Percentiles rank a stretch among this genome's conserved stretches.
Conservation (phyloP, 495 filamentous ascomycete species). For the Neurospora sp. region DNA sequence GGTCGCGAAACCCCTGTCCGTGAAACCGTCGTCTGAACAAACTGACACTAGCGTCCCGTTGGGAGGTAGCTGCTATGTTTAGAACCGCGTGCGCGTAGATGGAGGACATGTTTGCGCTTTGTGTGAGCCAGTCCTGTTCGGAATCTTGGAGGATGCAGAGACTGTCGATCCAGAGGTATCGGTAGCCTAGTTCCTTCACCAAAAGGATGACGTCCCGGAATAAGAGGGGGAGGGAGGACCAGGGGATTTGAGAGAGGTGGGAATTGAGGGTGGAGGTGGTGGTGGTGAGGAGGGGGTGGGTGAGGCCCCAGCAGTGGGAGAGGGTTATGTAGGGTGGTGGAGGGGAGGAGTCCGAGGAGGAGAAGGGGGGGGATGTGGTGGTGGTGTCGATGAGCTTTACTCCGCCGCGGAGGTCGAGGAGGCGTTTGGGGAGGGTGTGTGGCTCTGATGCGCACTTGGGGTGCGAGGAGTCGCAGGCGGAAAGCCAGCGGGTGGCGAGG, state of each 20-base stretch:
- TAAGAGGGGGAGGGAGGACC: conserved; percentile 3
- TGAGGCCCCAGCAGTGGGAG: conserved; percentile 14
- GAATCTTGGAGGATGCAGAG: conserved; percentile 20
- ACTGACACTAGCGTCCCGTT: not conserved
- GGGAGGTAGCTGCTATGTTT: not conserved
- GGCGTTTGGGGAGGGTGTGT: not conserved
- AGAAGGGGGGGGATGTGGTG: no score
- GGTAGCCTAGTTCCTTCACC: conserved; percentile 1
- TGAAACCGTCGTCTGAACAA: conserved; percentile 14
- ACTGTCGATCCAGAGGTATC: conserved; percentile 28
- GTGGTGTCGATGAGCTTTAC: conserved; percentile 9
- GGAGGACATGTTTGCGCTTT: not conserved
- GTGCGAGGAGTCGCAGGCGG: not conserved
- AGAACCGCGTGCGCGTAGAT: not conserved
- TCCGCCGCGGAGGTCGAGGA: conserved; percentile 6
- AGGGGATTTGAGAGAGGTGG: conserved; percentile 4
- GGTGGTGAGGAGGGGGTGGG: conserved; percentile 1
- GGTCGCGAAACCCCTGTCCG: conserved; percentile 13
- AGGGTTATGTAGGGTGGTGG: conserved; percentile 4
- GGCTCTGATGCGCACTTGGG: not conserved
- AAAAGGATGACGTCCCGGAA: conserved; percentile 5
- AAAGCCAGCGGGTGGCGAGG: conserved; percentile 4
- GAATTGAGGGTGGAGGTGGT: conserved; percentile 1
- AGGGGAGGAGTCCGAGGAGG: no score
- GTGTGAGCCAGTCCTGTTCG: conserved; percentile 4